Base-by-base conservation (phyloP, 2,329 filamentous ascomycete species). In the Gnomoniopsis sp. region DNA sequence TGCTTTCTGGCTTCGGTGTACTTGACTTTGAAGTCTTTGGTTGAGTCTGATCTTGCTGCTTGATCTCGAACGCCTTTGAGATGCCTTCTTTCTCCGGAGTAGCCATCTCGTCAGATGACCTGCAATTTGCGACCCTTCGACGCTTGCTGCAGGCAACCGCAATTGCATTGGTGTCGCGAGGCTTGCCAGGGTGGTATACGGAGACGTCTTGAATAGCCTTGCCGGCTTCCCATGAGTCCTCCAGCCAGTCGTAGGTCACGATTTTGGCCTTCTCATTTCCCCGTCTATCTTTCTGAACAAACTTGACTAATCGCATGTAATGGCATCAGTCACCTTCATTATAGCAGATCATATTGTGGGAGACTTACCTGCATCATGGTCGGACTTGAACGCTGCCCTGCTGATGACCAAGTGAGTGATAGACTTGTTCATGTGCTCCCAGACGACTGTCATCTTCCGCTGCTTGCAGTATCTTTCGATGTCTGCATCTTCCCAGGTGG, bases 341-440 rank as follows among this genome's bases (percentile, higher is more conserved):
- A 7, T 6, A 22, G 10, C 19, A 22, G 1, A 33, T 6, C 22
- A 6, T 33, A 21, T 21, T 11, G 2, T 15, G 17, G 19, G 34
- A 21, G 1, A 62, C 58, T 30, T 67, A 76, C 78, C 71, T 60
- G 71, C 69, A 1, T 76, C 66, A 7, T 69, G 66, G 33, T 63
- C 71, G 21, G 77, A 71, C 62, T 81, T 79, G 71, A 85, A 92
- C 17, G 87, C 82, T 36, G 85, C 79, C 52, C 81, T 75, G 0
- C 84, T 85, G 55, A 85, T 83, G 22, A 96, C 79, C 0, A 96
- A 74, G 71, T 96, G 91, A 0, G 91, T 96, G 11, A 88, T 83
- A 0, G 75, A 66, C 0, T 77, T 69, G 26, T 77, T 77, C 19
- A 91, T 72, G 11, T 47, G 7, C 0, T 77, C 73, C 1, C 75